Percentiles rank a stretch among this genome's conserved stretches.
phyloP scores from a whole-genome alignment of 225 moss, liverwort and hornwort genomes.

The Ulota crispa region DNA sequence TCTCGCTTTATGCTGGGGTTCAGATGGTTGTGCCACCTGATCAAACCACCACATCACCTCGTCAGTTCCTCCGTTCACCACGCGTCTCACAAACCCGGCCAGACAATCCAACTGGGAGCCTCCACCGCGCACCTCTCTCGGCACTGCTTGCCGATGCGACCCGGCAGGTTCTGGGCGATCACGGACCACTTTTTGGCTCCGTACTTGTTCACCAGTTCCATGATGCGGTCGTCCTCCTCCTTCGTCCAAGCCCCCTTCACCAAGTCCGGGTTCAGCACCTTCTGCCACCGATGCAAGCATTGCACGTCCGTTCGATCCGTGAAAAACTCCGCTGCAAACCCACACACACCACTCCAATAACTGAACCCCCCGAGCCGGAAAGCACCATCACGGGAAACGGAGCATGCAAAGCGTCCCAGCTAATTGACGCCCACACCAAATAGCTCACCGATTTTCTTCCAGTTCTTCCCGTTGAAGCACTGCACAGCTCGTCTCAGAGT shows the following conservation, averaged over 20 bases:
- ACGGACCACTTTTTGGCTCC: constrained; percentile 99
- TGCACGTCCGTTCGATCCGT: constrained; percentile 84
- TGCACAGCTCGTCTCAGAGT: constrained; percentile 88
- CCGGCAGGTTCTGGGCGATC: constrained; percentile 90
- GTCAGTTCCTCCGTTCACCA: background rate
- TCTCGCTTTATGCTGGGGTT: constrained; percentile 98
- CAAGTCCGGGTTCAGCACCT: constrained; percentile 84
- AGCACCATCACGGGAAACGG: background rate
- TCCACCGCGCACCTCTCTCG: constrained; percentile 68
- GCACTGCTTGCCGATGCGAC: constrained; percentile 98
- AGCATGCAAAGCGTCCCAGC: background rate
- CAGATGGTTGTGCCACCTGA: constrained; percentile 99
- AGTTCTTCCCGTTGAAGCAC: constrained; percentile 96
- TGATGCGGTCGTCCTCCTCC: constrained; percentile 95
- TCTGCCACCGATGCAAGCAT: constrained; percentile 91
- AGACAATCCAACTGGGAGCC: too few species aligned
- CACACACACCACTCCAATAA: background rate
- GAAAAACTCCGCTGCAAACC: constrained; percentile 87
- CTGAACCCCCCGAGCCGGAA: background rate
- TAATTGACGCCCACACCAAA: background rate
- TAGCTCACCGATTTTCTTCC: constrained; percentile 93
- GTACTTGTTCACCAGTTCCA: constrained; percentile 87
- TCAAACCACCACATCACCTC: background rate
- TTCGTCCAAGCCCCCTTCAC: constrained; percentile 96
- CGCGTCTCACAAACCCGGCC: background rate